Percentiles rank a stretch among this genome's conserved stretches.
phyloP scores from a whole-genome alignment of 1,139 yeast genomes.

The Yamadazyma kanchanaburiensis region DNA sequence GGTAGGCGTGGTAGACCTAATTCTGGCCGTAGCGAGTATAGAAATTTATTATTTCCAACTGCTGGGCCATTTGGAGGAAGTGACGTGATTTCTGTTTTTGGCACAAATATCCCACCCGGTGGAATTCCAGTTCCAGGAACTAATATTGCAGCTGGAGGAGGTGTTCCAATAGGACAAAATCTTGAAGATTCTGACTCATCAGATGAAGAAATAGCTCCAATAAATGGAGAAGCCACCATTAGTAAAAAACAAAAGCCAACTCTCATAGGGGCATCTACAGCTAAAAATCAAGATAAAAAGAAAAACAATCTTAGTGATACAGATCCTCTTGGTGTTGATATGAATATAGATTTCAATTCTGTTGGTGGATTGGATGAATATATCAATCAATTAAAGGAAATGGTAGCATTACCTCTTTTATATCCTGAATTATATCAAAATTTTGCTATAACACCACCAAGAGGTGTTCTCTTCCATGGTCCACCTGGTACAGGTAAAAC shows the following conservation, averaged over 20 bases:
- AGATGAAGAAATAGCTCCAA: constrained; percentile 53
- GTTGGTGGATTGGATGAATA: constrained; percentile 94
- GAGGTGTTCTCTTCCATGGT: constrained; percentile 97
- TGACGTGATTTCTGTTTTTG: constrained; percentile 74
- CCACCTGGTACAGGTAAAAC: constrained; percentile 99
- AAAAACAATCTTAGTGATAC: constrained; percentile 82
- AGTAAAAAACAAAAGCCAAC: constrained; percentile 21
- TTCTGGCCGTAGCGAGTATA: constrained; percentile 37
- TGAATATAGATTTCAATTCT: constrained; percentile 83
- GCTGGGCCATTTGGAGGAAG: constrained; percentile 98
- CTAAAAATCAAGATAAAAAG: constrained; percentile 25
- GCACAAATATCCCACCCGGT: constrained; percentile 57
- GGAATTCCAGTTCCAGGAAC: constrained; percentile 43
- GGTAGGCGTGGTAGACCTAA: constrained; percentile 29
- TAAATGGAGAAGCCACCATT: constrained; percentile 36
- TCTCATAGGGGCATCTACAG: constrained; percentile 32
- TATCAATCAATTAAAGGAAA: constrained; percentile 89
- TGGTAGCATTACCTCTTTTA: constrained; percentile 90
- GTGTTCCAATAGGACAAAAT: constrained; percentile 51
- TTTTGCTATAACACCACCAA: constrained; percentile 91
- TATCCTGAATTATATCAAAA: constrained; percentile 93
- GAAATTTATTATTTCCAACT: constrained; percentile 80
- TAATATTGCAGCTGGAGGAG: constrained; percentile 20
- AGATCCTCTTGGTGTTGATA: constrained; percentile 93
- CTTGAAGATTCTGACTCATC: constrained; percentile 66